These are phyloP conservation scores for Penicillium paradoxum DNA, from an alignment of 495 filamentous ascomycete species.

Conservation along the genomic window DNA sequence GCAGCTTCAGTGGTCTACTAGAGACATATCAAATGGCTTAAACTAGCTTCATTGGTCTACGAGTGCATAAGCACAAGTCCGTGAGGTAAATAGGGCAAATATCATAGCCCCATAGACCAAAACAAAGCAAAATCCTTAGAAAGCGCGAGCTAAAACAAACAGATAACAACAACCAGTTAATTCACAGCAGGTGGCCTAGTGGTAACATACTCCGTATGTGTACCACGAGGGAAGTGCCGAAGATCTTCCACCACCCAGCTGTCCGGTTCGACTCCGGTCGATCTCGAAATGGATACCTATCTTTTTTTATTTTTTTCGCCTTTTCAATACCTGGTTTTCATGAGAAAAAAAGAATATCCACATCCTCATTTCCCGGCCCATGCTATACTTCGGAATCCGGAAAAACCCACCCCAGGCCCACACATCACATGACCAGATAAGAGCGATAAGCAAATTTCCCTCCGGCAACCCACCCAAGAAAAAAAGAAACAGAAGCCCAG, in stretches of 20 bases:
- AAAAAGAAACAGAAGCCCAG: background rate
- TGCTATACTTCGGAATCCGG: slow-evolving; percentile 5
- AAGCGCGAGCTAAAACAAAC: no score
- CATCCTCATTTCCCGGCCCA: background rate
- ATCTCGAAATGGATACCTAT: background rate
- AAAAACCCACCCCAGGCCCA: background rate
- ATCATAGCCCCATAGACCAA: background rate
- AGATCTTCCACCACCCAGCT: background rate
- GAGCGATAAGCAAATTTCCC: slow-evolving; percentile 9
- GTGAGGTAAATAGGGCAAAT: no score
- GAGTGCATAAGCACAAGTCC: no score
- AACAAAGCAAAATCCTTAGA: background rate
- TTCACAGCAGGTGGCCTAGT: background rate
- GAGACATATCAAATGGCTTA: no score
- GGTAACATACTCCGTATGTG: background rate
- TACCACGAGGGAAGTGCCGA: slow-evolving; percentile 1
- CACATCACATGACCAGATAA: slow-evolving; percentile 3
- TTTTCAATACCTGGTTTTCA: background rate
- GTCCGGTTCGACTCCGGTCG: background rate
- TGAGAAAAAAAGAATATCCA: background rate
- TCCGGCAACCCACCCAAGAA: slow-evolving; percentile 7
- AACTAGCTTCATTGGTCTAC: no score
- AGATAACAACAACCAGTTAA: background rate
- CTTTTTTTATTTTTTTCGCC: background rate
- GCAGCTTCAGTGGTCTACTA: no score